Conservation (phyloP, 768 basidiomycete genomes). For the Lentinus tigrinus region DNA sequence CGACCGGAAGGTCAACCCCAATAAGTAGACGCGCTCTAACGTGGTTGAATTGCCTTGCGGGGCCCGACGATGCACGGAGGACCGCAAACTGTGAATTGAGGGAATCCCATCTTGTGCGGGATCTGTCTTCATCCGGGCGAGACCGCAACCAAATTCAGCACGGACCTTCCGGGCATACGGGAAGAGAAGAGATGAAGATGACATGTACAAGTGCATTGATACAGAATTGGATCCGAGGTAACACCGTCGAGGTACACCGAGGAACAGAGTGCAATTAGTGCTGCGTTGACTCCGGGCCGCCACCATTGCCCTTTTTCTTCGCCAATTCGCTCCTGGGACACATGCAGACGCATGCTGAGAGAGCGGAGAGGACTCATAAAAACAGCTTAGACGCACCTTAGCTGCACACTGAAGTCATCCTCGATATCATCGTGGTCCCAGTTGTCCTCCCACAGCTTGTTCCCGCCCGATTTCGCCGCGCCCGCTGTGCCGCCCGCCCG, state of each 20-base stretch:
- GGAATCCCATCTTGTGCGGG: background rate
- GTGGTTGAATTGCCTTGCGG: background rate
- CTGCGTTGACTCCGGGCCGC: slow-evolving; percentile 29
- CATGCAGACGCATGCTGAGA: background rate
- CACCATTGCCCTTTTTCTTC: slow-evolving; percentile 25
- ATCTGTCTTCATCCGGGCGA: background rate
- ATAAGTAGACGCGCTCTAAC: background rate
- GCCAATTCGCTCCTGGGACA: slow-evolving; percentile 24
- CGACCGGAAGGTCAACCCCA: too few species aligned
- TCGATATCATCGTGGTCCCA: slow-evolving; percentile 99
- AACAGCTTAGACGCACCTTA: slow-evolving; percentile 64
- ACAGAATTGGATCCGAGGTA: background rate
- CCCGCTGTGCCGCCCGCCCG: slow-evolving; percentile 69
- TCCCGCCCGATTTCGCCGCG: slow-evolving; percentile 74
- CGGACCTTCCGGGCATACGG: background rate
- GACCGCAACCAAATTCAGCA: background rate
- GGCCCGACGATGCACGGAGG: too few species aligned
- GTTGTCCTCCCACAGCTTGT: slow-evolving; percentile 98
- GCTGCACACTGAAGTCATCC: slow-evolving; percentile 93
- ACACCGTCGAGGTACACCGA: background rate
- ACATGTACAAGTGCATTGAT: background rate
- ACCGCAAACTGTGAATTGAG: too few species aligned
- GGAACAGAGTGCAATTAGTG: slow-evolving; percentile 15
- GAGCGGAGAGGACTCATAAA: background rate
- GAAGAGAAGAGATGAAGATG: background rate